Evolutionary conservation across 495 filamentous ascomycete genomes (phyloP).

Genomic region (Aspergillus funiculosus): DNA sequence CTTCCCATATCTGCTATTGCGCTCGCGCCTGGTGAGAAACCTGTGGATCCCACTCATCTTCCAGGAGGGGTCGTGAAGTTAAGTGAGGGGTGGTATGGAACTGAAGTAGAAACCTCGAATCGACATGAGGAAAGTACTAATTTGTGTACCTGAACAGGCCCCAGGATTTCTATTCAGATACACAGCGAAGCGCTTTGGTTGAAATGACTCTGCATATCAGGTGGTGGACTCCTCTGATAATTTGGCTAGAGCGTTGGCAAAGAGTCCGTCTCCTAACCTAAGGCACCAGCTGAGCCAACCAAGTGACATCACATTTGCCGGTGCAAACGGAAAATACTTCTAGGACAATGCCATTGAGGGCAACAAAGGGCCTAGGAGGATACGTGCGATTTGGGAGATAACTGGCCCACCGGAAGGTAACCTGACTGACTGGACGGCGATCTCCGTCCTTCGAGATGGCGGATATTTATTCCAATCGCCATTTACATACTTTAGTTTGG

Average conservation of each 20-base stretch:
- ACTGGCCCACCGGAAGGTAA: background rate
- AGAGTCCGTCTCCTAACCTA: conserved; percentile 14
- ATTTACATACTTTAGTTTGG: too few species aligned
- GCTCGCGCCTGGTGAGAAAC: conserved; percentile 72
- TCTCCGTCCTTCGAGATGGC: too few species aligned
- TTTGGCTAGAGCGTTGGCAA: conserved; percentile 1
- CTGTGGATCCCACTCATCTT: conserved; percentile 57
- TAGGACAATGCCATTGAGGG: background rate
- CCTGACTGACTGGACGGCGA: background rate
- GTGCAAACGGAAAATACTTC: background rate
- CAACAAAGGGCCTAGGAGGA: background rate
- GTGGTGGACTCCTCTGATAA: conserved; percentile 22
- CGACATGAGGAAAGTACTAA: conserved; percentile 28
- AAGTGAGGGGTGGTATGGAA: conserved; percentile 4
- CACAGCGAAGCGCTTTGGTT: conserved; percentile 8
- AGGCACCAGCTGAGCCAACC: conserved; percentile 18
- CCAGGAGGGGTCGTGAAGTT: background rate
- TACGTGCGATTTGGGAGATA: conserved; percentile 3
- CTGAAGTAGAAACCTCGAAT: background rate
- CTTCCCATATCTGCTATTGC: conserved; percentile 46
- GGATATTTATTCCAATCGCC: too few species aligned
- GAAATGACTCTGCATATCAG: conserved; percentile 23
- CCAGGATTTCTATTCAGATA: conserved; percentile 25
- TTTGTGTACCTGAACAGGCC: conserved; percentile 23
- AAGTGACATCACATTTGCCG: conserved; percentile 24